Conservation (phyloP, 140 eudicot genomes). For the Oenanthe javanica region DNA sequence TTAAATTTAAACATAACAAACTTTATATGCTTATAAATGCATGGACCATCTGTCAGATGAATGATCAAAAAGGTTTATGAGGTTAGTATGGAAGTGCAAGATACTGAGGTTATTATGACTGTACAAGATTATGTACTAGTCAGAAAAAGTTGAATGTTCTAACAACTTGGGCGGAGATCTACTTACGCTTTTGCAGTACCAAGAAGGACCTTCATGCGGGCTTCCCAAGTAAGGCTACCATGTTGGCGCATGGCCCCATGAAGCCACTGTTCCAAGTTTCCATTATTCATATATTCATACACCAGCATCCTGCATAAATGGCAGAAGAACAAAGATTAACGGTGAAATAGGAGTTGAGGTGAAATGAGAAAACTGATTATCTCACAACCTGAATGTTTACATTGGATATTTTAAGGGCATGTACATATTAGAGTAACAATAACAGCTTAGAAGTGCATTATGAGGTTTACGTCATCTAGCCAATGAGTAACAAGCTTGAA, state of each 20-base stretch:
- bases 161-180: background rate
- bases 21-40: background rate
- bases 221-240: slow-evolving; percentile 85
- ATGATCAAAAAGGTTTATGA: background rate
- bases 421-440: background rate
- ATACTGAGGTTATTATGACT: background rate
- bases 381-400: background rate
- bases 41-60: background rate
- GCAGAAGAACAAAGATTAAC: background rate
- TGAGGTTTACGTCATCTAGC: background rate
- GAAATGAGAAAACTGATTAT: background rate
- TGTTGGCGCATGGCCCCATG: slow-evolving; percentile 78
- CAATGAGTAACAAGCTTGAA: slow-evolving; percentile 3
- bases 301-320: slow-evolving; percentile 66
- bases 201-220: slow-evolving; percentile 88
- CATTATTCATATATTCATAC: slow-evolving; percentile 86
- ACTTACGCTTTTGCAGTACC: slow-evolving; percentile 97
- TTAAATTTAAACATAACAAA: background rate
- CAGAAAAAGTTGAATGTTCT: too few relatives aligned
- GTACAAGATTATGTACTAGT: background rate
- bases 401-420: background rate
- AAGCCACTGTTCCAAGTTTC: slow-evolving; percentile 94
- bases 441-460: background rate
- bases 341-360: background rate
- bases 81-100: background rate